Conservation (phyloP, 2,329 filamentous ascomycete genomes). For the Stenocarpella maydis region DNA sequence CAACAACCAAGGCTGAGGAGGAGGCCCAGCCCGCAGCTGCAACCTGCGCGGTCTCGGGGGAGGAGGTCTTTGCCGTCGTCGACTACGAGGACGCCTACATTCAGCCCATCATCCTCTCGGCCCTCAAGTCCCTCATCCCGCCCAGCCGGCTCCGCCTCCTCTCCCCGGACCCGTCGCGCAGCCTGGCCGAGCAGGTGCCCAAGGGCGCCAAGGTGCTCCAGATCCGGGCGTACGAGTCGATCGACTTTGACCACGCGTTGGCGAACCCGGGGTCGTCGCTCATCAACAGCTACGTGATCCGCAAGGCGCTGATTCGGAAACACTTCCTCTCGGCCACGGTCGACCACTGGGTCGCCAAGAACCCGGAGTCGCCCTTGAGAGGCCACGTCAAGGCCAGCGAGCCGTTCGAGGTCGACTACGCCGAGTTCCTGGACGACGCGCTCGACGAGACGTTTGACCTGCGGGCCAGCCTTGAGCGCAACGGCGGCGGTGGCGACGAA, state of each 20-base stretch:
- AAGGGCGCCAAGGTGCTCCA: conserved; percentile 68
- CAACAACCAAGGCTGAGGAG: conserved; percentile 36
- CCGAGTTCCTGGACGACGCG: conserved; percentile 94
- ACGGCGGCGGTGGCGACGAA: conserved; percentile 52
- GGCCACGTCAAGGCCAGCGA: conserved; percentile 79
- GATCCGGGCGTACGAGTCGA: conserved; percentile 84
- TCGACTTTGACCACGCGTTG: conserved; percentile 83
- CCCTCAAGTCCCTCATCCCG: conserved; percentile 71
- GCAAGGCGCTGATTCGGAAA: conserved; percentile 95
- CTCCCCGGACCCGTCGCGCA: conserved; percentile 46
- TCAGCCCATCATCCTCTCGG: conserved; percentile 80
- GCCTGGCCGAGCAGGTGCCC: conserved; percentile 46
- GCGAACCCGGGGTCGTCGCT: conserved; percentile 68
- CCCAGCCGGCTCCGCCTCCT: conserved; percentile 63
- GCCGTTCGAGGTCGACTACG: conserved; percentile 94
- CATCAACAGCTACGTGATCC: conserved; percentile 91
- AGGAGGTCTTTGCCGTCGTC: conserved; percentile 64
- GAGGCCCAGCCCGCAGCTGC: conserved; percentile 31
- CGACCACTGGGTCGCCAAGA: conserved; percentile 84
- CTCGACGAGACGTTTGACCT: conserved; percentile 90
- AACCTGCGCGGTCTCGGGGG: conserved; percentile 33
- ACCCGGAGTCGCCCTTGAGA: conserved; percentile 74
- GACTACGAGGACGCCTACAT: conserved; percentile 91
- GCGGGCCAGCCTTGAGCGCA: conserved; percentile 77
- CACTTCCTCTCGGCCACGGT: conserved; percentile 90